Percentiles rank a stretch among this genome's conserved stretches.
These are phyloP conservation scores for Serendipita sp. DNA, from an alignment of 768 basidiomycete genomes.

Conservation along the genomic window DNA sequence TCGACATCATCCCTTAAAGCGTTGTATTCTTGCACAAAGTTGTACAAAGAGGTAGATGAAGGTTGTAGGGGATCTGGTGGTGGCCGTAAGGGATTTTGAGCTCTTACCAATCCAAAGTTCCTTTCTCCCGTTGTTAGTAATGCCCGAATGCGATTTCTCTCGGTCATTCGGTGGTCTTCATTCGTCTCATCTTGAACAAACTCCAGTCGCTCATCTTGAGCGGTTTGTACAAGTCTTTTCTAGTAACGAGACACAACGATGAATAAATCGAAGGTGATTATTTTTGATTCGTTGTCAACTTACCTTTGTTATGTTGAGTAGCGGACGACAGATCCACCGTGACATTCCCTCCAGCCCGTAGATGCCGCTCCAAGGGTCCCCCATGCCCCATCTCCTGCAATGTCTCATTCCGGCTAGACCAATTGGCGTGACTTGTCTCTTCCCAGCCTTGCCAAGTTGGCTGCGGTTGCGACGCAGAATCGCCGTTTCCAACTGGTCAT, in stretches of 20 bases:
- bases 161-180: conserved; percentile 52
- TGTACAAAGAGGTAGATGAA: background rate
- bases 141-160: conserved; percentile 58
- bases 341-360: conserved; percentile 43
- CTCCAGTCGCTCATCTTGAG: conserved; percentile 39
- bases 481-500: conserved; percentile 73
- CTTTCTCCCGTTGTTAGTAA: conserved; percentile 12
- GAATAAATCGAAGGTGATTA: conserved; percentile 7
- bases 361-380: conserved; percentile 26
- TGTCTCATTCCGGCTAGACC: conserved; percentile 56
- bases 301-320: conserved; percentile 57
- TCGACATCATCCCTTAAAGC: background rate
- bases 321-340: conserved; percentile 55
- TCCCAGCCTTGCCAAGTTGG: background rate
- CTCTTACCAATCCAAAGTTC: background rate
- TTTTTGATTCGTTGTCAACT: conserved; percentile 6
- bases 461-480: conserved; percentile 38
- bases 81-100: background rate
- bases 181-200: conserved; percentile 60
- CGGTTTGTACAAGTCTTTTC: conserved; percentile 72
- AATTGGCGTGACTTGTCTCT: conserved; percentile 11
- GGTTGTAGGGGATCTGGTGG: background rate
- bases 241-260: conserved; percentile 17
- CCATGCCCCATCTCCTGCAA: conserved; percentile 69
- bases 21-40: background rate